phyloP scores from a whole-genome alignment of 176 grass and related monocot species.

The Cocos nucifera region DNA sequence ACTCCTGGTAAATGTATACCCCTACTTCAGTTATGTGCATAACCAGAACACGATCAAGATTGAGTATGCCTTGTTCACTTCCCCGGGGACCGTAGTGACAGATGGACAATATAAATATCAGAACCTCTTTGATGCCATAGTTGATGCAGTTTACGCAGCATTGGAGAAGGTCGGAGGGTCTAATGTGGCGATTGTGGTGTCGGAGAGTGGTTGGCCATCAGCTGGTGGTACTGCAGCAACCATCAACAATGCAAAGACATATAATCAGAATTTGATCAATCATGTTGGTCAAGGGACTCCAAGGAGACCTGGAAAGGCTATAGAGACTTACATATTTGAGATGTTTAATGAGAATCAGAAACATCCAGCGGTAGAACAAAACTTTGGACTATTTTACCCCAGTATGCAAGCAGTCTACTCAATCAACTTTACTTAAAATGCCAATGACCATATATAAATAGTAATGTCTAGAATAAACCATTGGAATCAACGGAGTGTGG shows the following conservation, averaged over 20 bases:
- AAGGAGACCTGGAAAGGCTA: slow-evolving; percentile 9
- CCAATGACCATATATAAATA: not conserved
- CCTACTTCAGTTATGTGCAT: slow-evolving; percentile 47
- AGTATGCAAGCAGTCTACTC: slow-evolving; percentile 30
- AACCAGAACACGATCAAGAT: slow-evolving; percentile 2
- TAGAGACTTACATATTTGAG: slow-evolving; percentile 64
- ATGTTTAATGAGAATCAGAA: slow-evolving; percentile 82
- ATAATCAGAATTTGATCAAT: slow-evolving; percentile 60
- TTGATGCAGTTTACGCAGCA: slow-evolving; percentile 52
- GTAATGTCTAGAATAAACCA: too few relatives aligned
- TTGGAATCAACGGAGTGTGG: too few relatives aligned
- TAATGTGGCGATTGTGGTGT: too few relatives aligned
- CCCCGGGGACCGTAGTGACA: slow-evolving; percentile 23
- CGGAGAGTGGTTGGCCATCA: too few relatives aligned
- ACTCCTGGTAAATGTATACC: slow-evolving; percentile 65
- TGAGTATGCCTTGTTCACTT: slow-evolving; percentile 40
- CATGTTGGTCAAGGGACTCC: slow-evolving; percentile 56
- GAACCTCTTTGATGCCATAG: slow-evolving; percentile 41
- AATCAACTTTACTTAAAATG: slow-evolving; percentile 19
- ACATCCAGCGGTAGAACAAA: slow-evolving; percentile 16
- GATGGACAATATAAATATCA: slow-evolving; percentile 36
- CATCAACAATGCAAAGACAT: slow-evolving; percentile 31
- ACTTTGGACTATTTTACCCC: slow-evolving; percentile 63
- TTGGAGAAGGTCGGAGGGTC: slow-evolving; percentile 38
- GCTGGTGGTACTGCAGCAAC: slow-evolving; percentile 30